A percentile compares a stretch with the other conserved stretches of the same genome.
These are phyloP conservation scores for Ganoderma multipileum DNA, from an alignment of 1,284 basidiomycete species.

Conservation along the genomic window DNA sequence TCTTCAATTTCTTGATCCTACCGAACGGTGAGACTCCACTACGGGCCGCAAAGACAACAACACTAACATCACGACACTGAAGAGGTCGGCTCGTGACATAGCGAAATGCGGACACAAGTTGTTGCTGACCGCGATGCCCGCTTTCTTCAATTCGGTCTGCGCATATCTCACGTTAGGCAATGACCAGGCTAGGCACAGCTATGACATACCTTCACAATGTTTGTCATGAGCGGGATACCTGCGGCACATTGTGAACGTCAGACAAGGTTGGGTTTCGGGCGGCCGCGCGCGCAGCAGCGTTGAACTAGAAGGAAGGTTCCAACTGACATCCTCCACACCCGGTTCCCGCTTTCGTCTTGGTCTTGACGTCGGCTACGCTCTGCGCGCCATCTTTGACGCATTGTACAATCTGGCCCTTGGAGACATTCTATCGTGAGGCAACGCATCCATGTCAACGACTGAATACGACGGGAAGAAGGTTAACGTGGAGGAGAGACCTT, in stretches of 20 bases:
- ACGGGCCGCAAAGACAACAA: background rate
- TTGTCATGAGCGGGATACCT: conserved; percentile 54
- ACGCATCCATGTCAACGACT: background rate
- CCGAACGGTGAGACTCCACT: background rate
- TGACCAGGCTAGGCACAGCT: background rate
- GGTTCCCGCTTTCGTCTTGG: conserved; percentile 74
- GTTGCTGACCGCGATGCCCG: conserved; percentile 67
- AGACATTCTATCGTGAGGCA: conserved; percentile 53
- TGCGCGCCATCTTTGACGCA: conserved; percentile 62
- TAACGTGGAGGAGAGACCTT: conserved; percentile 16
- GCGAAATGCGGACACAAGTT: conserved; percentile 74
- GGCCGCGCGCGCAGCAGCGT: conserved; percentile 50
- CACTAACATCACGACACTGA: conserved; percentile 64
- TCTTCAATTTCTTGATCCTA: conserved; percentile 67
- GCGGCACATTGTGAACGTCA: conserved; percentile 1
- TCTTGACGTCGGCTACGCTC: conserved; percentile 65
- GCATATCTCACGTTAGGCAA: background rate
- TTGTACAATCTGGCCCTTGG: conserved; percentile 64
- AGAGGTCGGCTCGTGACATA: conserved; percentile 74
- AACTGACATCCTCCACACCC: conserved; percentile 78
- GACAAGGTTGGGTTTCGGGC: conserved; percentile 2
- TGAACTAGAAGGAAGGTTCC: conserved; percentile 51
- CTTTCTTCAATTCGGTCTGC: conserved; percentile 70
- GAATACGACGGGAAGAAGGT: background rate
- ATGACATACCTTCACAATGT: conserved; percentile 51